phyloP scores from a whole-genome alignment of 805 yeast species.

The Saccharomycopsis olivae region DNA sequence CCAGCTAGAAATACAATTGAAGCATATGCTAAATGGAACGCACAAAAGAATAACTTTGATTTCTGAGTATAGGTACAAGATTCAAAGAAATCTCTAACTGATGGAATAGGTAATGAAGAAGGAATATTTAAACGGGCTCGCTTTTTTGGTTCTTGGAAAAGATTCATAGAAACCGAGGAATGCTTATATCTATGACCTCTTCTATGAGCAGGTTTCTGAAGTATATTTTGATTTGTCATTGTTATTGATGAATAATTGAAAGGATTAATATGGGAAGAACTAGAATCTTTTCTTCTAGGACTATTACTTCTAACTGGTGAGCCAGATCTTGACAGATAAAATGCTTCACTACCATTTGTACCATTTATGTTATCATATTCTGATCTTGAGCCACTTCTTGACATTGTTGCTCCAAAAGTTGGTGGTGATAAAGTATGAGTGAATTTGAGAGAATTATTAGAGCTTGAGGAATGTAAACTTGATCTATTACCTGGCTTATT shows the following conservation, averaged over 20 bases:
- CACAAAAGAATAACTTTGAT: constrained; percentile 47
- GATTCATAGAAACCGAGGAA: constrained; percentile 91
- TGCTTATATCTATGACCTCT: constrained; percentile 94
- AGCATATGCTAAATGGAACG: constrained; percentile 45
- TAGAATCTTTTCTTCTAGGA: constrained; percentile 4
- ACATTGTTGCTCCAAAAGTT: constrained; percentile 1
- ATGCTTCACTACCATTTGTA: constrained; percentile 1
- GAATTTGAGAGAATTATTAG: constrained; percentile 2
- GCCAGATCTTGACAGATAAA: constrained; percentile 11
- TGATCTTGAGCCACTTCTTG: constrained; percentile 9
- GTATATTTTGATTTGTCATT: constrained; percentile 20
- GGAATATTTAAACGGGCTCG: constrained; percentile 73
- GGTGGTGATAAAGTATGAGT: constrained; percentile 8
- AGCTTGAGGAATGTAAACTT: constrained; percentile 15
- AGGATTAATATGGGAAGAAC: constrained; percentile 5
- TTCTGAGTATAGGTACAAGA: constrained; percentile 53
- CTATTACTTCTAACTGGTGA: constrained; percentile 14
- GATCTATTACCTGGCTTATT: constrained; percentile 14
- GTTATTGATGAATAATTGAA: constrained; percentile 12
- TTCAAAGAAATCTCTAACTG: constrained; percentile 44
- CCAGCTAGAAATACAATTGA: constrained; percentile 51
- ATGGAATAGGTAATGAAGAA: constrained; percentile 38
- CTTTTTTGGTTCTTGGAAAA: constrained; percentile 85
- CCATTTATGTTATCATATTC: neutral
- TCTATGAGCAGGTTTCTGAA: constrained; percentile 55